These are phyloP conservation scores for Phytopythium sindhum DNA, from an alignment of 352 stramenopile genomes.

Conservation along the genomic window DNA sequence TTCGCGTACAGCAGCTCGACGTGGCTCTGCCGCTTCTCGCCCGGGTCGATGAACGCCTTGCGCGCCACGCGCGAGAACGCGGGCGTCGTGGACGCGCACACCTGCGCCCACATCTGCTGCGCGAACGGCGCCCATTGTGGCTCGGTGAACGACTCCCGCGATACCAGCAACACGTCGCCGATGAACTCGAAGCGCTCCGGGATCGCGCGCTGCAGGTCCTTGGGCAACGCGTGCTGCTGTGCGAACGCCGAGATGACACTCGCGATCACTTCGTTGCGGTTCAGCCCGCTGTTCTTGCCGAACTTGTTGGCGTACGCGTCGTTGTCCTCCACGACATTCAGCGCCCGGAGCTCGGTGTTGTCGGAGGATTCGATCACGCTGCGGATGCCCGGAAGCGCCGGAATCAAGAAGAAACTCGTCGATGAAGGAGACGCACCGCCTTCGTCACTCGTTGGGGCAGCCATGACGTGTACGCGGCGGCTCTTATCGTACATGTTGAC, in stretches of 20 bases:
- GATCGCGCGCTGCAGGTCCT: slow-evolving; percentile 28
- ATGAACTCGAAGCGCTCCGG: slow-evolving; percentile 81
- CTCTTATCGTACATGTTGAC: slow-evolving; percentile 73
- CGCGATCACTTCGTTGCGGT: slow-evolving; percentile 70
- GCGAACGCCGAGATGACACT: slow-evolving; percentile 53
- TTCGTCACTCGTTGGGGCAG: neutral
- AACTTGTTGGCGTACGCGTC: slow-evolving; percentile 77
- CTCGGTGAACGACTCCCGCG: slow-evolving; percentile 61
- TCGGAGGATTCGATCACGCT: slow-evolving; percentile 17
- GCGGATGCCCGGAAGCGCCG: slow-evolving; percentile 42
- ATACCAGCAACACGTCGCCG: slow-evolving; percentile 65
- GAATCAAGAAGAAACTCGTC: slow-evolving; percentile 45
- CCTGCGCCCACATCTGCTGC: slow-evolving; percentile 58
- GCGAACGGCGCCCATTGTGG: slow-evolving; percentile 49
- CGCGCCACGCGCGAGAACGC: slow-evolving; percentile 69
- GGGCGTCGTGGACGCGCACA: slow-evolving; percentile 50
- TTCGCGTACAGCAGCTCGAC: slow-evolving; percentile 71
- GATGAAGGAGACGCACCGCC: neutral
- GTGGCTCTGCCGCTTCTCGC: slow-evolving; percentile 79
- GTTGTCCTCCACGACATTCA: slow-evolving; percentile 46
- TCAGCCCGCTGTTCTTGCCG: slow-evolving; percentile 62
- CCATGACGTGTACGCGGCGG: slow-evolving; percentile 53
- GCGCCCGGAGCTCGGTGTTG: slow-evolving; percentile 25
- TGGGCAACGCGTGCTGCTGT: slow-evolving; percentile 36
- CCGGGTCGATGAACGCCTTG: slow-evolving; percentile 75